A percentile compares a stretch with the other conserved stretches of the same genome.
Evolutionary conservation across 2,329 filamentous ascomycete species (phyloP).

Genomic region (Aspergillus alliaceus): DNA sequence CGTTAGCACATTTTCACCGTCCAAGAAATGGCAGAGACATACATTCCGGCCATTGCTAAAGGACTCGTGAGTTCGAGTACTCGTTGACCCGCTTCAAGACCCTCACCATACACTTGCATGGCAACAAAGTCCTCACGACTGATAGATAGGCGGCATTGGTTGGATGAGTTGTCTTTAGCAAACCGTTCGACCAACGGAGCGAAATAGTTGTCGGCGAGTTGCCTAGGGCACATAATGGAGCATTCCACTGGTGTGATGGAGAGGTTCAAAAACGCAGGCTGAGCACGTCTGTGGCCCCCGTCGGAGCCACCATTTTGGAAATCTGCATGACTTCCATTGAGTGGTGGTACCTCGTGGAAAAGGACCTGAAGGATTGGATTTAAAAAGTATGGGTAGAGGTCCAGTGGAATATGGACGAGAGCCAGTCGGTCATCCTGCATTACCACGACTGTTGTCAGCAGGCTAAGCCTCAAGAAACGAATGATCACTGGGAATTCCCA

Average conservation of each 20-base stretch:
- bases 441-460: slow-evolving; percentile 17
- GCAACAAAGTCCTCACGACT: slow-evolving; percentile 82
- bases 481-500: background rate
- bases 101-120: slow-evolving; percentile 85
- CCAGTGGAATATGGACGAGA: slow-evolving; percentile 84
- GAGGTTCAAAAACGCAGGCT: slow-evolving; percentile 86
- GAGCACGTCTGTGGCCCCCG: slow-evolving; percentile 43
- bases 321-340: slow-evolving; percentile 42
- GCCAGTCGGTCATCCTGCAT: slow-evolving; percentile 78
- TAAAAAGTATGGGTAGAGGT: slow-evolving; percentile 73
- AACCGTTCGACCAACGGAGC: slow-evolving; percentile 67
- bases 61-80: slow-evolving; percentile 91
- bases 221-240: slow-evolving; percentile 82
- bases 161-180: slow-evolving; percentile 40
- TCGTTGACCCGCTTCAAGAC: slow-evolving; percentile 84
- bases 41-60: slow-evolving; percentile 85
- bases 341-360: slow-evolving; percentile 58
- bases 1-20: slow-evolving; percentile 2
- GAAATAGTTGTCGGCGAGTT: slow-evolving; percentile 74
- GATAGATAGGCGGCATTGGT: slow-evolving; percentile 63
- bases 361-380: slow-evolving; percentile 86
- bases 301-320: slow-evolving; percentile 32
- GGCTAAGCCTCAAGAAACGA: slow-evolving; percentile 8
- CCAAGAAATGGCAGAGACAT: slow-evolving; percentile 28
- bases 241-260: slow-evolving; percentile 90